phyloP scores from a whole-genome alignment of 495 filamentous ascomycete genomes.

The Haplographium delicatum region DNA sequence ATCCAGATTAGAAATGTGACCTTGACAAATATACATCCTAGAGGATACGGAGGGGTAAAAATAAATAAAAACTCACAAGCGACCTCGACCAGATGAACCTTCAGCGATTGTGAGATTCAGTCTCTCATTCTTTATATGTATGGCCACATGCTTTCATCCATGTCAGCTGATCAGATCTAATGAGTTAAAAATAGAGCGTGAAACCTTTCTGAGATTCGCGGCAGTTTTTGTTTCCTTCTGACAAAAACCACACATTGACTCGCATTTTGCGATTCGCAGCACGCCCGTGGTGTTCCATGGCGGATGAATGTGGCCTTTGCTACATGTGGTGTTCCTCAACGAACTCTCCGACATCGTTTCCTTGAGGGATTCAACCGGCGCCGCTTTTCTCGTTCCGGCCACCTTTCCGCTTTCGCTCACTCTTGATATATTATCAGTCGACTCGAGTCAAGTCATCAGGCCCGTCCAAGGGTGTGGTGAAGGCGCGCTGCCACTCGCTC shows the following conservation, averaged over 20 bases:
- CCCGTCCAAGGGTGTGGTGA: too few species aligned
- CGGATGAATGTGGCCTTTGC: slow-evolving; percentile 23
- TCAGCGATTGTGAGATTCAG: slow-evolving; percentile 24
- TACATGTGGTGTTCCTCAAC: slow-evolving; percentile 20
- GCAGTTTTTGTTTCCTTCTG: slow-evolving; percentile 26
- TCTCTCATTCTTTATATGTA: slow-evolving; percentile 25
- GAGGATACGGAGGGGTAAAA: too few species aligned
- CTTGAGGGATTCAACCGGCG: too few species aligned
- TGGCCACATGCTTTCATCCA: slow-evolving; percentile 21
- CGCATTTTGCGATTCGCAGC: slow-evolving; percentile 22
- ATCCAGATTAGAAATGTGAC: neutral
- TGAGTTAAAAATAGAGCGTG: too few species aligned
- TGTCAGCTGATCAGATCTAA: slow-evolving; percentile 5
- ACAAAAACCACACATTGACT: slow-evolving; percentile 24
- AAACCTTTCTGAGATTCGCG: slow-evolving; percentile 24
- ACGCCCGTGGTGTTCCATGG: slow-evolving; percentile 22
- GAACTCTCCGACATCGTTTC: neutral
- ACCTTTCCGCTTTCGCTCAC: too few species aligned
- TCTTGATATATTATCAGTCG: too few species aligned
- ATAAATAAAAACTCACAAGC: slow-evolving; percentile 21
- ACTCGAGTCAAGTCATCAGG: too few species aligned
- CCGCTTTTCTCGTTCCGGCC: too few species aligned
- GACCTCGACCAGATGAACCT: slow-evolving; percentile 18
- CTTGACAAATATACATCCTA: too few species aligned
- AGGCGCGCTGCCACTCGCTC: too few species aligned